phyloP scores from a whole-genome alignment of 2,329 filamentous ascomycete genomes.

The Colletotrichum tropicale region DNA sequence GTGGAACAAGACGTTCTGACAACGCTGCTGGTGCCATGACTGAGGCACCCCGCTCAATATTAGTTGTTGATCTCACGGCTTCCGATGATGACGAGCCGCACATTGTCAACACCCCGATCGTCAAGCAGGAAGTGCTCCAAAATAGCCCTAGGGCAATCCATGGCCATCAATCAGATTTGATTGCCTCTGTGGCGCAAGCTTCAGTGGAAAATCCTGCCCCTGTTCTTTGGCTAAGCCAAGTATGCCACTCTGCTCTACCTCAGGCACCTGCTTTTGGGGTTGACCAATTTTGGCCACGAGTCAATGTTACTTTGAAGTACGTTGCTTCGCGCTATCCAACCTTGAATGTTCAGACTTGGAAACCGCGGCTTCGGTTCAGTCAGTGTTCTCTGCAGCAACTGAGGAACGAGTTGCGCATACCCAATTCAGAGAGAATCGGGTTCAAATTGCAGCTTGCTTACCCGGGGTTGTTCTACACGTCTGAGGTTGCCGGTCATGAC shows the following conservation, averaged over 20 bases:
- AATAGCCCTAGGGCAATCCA: too few species aligned
- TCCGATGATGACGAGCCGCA: too few species aligned
- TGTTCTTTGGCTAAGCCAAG: not conserved
- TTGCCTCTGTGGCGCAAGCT: too few species aligned
- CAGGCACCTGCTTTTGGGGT: not conserved
- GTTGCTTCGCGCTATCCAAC: not conserved
- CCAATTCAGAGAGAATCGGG: not conserved
- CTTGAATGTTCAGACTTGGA: not conserved
- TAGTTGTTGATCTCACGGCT: too few species aligned
- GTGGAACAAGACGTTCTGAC: too few species aligned
- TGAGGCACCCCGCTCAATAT: too few species aligned
- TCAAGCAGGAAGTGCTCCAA: too few species aligned
- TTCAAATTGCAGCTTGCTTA: not conserved
- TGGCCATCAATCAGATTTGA: too few species aligned
- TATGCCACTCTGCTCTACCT: not conserved
- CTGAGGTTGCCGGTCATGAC: not conserved
- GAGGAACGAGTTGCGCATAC: not conserved
- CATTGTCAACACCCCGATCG: accelerated
- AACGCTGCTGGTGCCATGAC: too few species aligned
- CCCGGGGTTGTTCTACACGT: not conserved
- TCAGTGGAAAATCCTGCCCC: too few species aligned
- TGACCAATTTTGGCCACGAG: not conserved
- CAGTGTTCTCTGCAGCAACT: not conserved
- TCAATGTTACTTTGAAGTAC: not conserved
- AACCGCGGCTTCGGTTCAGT: not conserved